phyloP scores from a whole-genome alignment of 140 eudicot genomes.

The Ambrosia hybrid region DNA sequence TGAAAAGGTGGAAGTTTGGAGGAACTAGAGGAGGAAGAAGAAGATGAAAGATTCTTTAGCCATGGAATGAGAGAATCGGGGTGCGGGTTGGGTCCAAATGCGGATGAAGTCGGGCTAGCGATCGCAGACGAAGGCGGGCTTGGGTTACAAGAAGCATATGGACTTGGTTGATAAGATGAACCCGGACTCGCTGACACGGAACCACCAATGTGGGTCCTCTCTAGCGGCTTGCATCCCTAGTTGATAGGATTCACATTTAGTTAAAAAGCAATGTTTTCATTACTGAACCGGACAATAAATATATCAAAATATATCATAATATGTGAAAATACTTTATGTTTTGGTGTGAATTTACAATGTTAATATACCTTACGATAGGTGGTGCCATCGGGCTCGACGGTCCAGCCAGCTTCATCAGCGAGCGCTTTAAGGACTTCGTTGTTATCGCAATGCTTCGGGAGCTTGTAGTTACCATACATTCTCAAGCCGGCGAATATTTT shows the following conservation, averaged over 20 bases:
- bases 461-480: slow-evolving; percentile 71
- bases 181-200: slow-evolving; percentile 69
- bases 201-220: slow-evolving; percentile 56
- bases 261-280: too few relatives aligned
- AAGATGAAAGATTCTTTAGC: slow-evolving; percentile 78
- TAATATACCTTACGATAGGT: slow-evolving; percentile 72
- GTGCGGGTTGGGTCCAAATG: slow-evolving; percentile 45
- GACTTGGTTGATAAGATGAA: slow-evolving; percentile 75
- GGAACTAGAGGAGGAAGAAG: slow-evolving; percentile 59
- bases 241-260: not conserved
- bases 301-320: too few relatives aligned
- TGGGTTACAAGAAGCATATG: slow-evolving; percentile 65
- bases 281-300: too few relatives aligned
- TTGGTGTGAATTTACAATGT: too few relatives aligned
- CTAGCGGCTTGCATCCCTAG: slow-evolving; percentile 83
- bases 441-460: slow-evolving; percentile 82
- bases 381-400: slow-evolving; percentile 84
- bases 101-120: slow-evolving; percentile 51
- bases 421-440: slow-evolving; percentile 91
- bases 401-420: slow-evolving; percentile 84
- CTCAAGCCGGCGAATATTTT: slow-evolving; percentile 77
- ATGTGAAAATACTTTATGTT: too few relatives aligned
- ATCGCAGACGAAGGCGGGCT: slow-evolving; percentile 48
- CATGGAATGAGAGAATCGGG: slow-evolving; percentile 78
- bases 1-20: slow-evolving; percentile 51